Percentiles rank a stretch among this genome's conserved stretches.
Conservation (phyloP, 495 filamentous ascomycete genomes). For the Annulohypoxylon moriforme region DNA sequence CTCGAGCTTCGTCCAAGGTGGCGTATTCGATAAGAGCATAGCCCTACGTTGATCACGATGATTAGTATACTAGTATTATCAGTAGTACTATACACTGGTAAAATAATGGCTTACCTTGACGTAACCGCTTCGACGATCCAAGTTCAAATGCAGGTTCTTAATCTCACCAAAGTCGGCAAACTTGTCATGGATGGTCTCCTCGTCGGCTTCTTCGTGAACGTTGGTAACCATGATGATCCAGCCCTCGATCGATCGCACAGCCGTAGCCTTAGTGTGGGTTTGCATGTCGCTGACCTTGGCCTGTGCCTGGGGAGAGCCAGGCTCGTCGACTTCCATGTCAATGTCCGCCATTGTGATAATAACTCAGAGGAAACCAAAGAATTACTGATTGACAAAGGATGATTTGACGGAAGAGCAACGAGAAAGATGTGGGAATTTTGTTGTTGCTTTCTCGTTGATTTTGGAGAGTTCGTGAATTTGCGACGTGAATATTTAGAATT, state of each 20-base stretch:
- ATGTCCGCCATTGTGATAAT: slow-evolving; percentile 68
- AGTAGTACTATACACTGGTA: too few relatives aligned
- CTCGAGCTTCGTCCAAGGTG: slow-evolving; percentile 84
- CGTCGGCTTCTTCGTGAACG: slow-evolving; percentile 96
- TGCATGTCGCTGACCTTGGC: slow-evolving; percentile 72
- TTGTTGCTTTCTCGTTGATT: neutral
- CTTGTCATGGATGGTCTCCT: slow-evolving; percentile 93
- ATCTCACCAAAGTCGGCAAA: slow-evolving; percentile 98
- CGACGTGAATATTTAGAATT: slow-evolving; percentile 1
- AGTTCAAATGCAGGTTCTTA: slow-evolving; percentile 94
- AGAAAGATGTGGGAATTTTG: neutral
- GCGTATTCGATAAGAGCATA: slow-evolving; percentile 95
- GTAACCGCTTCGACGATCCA: slow-evolving; percentile 95
- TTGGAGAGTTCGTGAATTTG: slow-evolving; percentile 4
- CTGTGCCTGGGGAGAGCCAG: slow-evolving; percentile 51
- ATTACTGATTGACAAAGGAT: neutral
- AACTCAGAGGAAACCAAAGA: neutral
- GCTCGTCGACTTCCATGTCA: slow-evolving; percentile 85
- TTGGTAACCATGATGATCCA: slow-evolving; percentile 98
- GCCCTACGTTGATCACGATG: slow-evolving; percentile 65
- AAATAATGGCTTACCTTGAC: slow-evolving; percentile 78
- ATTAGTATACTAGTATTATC: neutral
- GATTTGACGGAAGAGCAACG: neutral
- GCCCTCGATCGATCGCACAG: slow-evolving; percentile 97
- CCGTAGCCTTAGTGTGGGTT: slow-evolving; percentile 83